These are phyloP conservation scores for Quercus parvula DNA, from an alignment of 306 rosid genomes.

Conservation along the genomic window DNA sequence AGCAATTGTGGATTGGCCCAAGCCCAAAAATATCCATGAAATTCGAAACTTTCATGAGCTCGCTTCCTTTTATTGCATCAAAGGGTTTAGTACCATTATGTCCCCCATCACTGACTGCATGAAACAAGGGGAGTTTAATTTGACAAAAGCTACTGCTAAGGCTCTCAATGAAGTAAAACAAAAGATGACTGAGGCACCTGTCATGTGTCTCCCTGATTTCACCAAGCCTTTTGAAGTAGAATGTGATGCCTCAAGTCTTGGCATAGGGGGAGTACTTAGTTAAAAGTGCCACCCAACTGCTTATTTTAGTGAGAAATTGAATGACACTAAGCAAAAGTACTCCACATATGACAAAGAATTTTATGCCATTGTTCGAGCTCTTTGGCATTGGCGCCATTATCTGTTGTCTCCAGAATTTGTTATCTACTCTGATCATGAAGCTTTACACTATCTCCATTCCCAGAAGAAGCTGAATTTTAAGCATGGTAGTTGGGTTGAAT, in stretches of 20 bases:
- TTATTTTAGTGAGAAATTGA: neutral
- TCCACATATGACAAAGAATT: neutral
- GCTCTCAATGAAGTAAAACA: neutral
- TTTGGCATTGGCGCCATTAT: neutral
- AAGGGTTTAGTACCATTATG: neutral
- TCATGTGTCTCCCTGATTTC: neutral
- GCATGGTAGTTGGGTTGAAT: neutral
- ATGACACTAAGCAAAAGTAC: neutral
- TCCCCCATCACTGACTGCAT: neutral
- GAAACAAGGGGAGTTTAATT: neutral
- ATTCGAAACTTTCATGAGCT: neutral
- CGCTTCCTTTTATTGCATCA: neutral
- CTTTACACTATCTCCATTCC: neutral
- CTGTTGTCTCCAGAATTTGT: neutral
- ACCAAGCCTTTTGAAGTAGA: no score
- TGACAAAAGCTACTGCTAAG: neutral
- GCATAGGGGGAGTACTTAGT: neutral
- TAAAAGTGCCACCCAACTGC: neutral
- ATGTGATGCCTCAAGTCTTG: no score
- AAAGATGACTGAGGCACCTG: neutral
- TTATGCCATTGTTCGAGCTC: neutral
- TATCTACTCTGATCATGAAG: neutral
- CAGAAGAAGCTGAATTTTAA: neutral
- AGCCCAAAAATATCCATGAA: no score
- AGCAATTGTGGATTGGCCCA: no score